Conservation (phyloP, 2,329 filamentous ascomycete species). For the Chaetothyriales sp. region DNA sequence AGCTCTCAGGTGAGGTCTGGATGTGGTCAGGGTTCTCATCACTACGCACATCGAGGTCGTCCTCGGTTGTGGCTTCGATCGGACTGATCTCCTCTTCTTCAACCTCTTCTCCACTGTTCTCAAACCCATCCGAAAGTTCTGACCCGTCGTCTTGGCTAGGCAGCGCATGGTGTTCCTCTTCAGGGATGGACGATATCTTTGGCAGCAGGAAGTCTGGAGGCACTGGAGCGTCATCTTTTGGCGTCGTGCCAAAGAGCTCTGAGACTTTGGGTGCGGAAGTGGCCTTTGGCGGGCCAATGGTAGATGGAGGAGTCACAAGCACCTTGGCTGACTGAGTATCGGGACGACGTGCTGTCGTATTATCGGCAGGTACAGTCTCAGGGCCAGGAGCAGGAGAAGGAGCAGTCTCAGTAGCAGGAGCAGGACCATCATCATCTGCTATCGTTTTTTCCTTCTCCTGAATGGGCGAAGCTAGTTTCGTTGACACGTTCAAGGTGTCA, state of each 20-base stretch:
- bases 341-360: not conserved
- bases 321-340: not conserved
- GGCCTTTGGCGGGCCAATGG: conserved; percentile 14
- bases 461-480: conserved; percentile 10
- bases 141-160: conserved; percentile 7
- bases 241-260: conserved; percentile 21
- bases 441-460: conserved; percentile 19
- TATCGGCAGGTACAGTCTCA: conserved; percentile 7
- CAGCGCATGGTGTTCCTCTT: conserved; percentile 2
- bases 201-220: conserved; percentile 21
- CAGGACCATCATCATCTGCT: conserved; percentile 11
- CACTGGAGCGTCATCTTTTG: conserved; percentile 16
- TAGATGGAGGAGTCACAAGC: conserved; percentile 15
- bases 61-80: conserved; percentile 12
- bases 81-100: conserved; percentile 26
- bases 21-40: conserved; percentile 22
- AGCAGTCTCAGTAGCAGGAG: conserved; percentile 6
- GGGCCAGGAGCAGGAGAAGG: not conserved
- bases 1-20: conserved; percentile 30
- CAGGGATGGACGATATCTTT: conserved; percentile 10
- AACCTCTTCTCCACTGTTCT: conserved; percentile 33
- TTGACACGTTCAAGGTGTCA: conserved; percentile 23
- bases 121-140: conserved; percentile 21
- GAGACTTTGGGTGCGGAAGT: conserved; percentile 21
- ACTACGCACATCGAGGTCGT: conserved; percentile 3